Evolutionary conservation across 768 basidiomycete genomes (phyloP).

Genomic region (Neoboletus subvelutipes): DNA sequence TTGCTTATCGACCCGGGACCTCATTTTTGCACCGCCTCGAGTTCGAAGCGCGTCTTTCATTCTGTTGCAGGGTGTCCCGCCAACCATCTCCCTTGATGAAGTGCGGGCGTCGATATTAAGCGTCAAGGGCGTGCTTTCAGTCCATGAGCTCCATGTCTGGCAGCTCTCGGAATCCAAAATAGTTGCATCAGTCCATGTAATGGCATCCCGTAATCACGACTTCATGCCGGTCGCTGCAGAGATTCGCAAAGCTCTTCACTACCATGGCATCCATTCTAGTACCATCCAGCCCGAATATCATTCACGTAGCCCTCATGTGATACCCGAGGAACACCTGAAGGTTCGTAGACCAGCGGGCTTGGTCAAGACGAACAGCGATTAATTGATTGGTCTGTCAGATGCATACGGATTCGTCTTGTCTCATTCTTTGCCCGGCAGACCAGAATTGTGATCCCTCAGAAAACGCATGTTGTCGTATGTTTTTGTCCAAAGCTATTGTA

Average conservation of each 20-base stretch:
- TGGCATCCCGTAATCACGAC: conserved; percentile 75
- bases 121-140: conserved; percentile 77
- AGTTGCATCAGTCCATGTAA: conserved; percentile 94
- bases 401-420: conserved; percentile 56
- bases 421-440: conserved; percentile 71
- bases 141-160: conserved; percentile 98
- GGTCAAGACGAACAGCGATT: not conserved
- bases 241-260: conserved; percentile 82
- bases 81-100: conserved; percentile 85
- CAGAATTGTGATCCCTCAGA: conserved; percentile 64
- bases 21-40: conserved; percentile 30
- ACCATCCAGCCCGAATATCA: conserved; percentile 92
- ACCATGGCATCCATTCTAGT: conserved; percentile 90
- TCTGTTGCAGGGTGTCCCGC: conserved; percentile 90
- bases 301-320: conserved; percentile 31
- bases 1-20: not conserved
- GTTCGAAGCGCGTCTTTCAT: conserved; percentile 93
- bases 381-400: conserved; percentile 35
- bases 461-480: conserved; percentile 81
- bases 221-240: conserved; percentile 89
- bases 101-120: conserved; percentile 77
- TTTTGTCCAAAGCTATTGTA: not conserved
- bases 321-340: conserved; percentile 49
- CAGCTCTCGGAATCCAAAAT: conserved; percentile 94
- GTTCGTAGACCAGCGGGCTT: conserved; percentile 33